Base-by-base conservation (phyloP, 1,284 basidiomycete species). In the Uromyces viciae-fabae region DNA sequence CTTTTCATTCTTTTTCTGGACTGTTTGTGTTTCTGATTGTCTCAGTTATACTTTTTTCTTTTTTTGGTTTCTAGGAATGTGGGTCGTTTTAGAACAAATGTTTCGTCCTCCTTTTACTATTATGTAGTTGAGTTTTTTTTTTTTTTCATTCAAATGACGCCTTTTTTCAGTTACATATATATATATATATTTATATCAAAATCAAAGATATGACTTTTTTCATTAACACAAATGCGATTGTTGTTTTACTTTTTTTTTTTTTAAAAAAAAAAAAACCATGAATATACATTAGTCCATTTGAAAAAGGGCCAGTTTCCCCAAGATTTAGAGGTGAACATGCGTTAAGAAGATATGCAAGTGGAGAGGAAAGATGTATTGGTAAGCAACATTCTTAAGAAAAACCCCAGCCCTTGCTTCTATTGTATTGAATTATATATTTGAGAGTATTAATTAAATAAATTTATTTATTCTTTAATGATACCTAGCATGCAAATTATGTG, bases 311-410 rank as follows among this genome's bases (percentile, higher is more conserved):
- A 54, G 88, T 99, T 80, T 97, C 94, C 56, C 95, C 97, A 60
- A 93, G 97, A 83, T 99, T 99, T 90, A 92, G 97, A 86, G 97
- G 97, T 81, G 97, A 99, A 88, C 97, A 99, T 87, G 97, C 97
- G n/a, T 88, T 99, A 83, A 91, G 97, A 82, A 90, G 97, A 85
- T 99, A 99, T 88, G 95, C 97, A 25, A 96, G 93, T 83, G 97
- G 97, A 52, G 97, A 99, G 88, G 97, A 99, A 87, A 91, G 97
- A 77, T 99, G 97, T 88, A 99, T 99, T 83, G 95, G 95, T 95
- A 84, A 84, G 89, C 87, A 11, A 19, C 5, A 17, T 56, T 36
- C 43, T 76, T 56, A 71, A 56, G 33, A 3, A 31, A 64, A 38
- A n/a, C 38, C 22, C 36, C 42, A 40, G 11, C 4, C 22, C 38